Base-by-base conservation (phyloP, 805 yeast genomes). In the Blastobotrys attinorum region DNA sequence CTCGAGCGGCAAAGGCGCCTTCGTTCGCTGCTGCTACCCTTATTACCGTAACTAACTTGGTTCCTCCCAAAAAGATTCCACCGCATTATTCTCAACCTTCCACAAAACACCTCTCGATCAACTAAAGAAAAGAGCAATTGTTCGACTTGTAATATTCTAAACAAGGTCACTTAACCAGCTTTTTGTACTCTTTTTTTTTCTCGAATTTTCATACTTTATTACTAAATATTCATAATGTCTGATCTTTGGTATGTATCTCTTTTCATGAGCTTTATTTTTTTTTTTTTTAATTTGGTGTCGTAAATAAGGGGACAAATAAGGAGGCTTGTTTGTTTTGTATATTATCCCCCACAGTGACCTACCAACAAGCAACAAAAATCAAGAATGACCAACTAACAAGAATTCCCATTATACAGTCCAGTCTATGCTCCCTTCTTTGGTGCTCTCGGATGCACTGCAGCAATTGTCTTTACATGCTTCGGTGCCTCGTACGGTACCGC, bases 401-500 rank as follows among this genome's bases (percentile, higher is more conserved):
- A 31, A 31, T 22, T 39, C n/a, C n/a, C n/a, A n/a, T n/a, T n/a
- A n/a, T n/a, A 6, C 58, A 77, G 85, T 67, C 86, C 86, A 59
- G 86, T 80, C 63, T 80, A 80, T 62, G 85, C 85, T 60, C 98
- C 99, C 66, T 92, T 92, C 77, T 92, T 92, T 69, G 99, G 99
- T 62, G 90, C 97, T 56, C 86, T 92, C 63, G 99, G 99, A 65
- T 94, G 98, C 77, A 95, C 98, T 47, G 87, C 97, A 43, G 97
- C 99, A 67, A 92, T 92, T 64, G 87, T 94, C 63, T 92, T 92
- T 79, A 89, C 98, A 67, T 87, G 52, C 64, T 87, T 89, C 65
- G 98, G 98, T 74, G 97, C 98, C 61, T 86, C 96, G 46, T 89
- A 89, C 70, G 98, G 98, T 74, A 90, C 97, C 54, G 98, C 98